Evolutionary conservation across 2,329 filamentous ascomycete species (phyloP), one percentile per base, ranked within the genome.

Genomic region (Colletotrichum phormii): DNA sequence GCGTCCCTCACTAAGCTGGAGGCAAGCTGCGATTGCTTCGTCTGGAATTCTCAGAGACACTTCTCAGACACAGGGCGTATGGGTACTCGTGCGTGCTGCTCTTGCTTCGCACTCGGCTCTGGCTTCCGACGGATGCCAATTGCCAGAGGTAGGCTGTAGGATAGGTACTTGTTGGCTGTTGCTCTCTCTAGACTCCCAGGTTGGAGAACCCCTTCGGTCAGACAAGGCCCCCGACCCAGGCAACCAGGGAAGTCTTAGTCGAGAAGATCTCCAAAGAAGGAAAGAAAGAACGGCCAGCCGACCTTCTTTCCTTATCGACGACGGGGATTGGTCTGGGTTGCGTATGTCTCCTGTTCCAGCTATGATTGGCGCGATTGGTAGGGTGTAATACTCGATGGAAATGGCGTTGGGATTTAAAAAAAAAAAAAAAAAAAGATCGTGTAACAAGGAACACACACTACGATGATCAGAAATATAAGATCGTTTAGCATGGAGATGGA

Each of bases 51-150:
- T 37, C 65, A 59, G 59, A 37, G 66, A 70, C 49, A 29, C 13
- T 46, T 55, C 61, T 31, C 60, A 72, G 57, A 70, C 66, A 70
- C 55, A 55, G 60, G 46, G 49, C 60, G 70, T 70, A 54, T 64
- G 66, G 66, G 22, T 55, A 37, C 54, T 64, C 54, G 66, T 60
- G 65, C 60, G 33, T 26, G 55, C 15, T 46, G 42, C 42, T 35
- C 15, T 55, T 33, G 31, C 31, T 35, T 57, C 49, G 49, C 63
- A 54, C 61, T 63, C 60, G 42, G 60, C 29, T 63, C 24, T 61
- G 58, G 24, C n/a, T 35, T 63, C 46, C 2, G 29, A 51, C 8
- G 13, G 5, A 9, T 37, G 24, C 2, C 13, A 42, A 18, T 4
- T 8, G 11, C 18, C 18, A 61, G 9, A 53, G 60, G 26, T 9